Base-by-base conservation (phyloP, 2,329 filamentous ascomycete species). In the Tolypocladium ovalisporum region DNA sequence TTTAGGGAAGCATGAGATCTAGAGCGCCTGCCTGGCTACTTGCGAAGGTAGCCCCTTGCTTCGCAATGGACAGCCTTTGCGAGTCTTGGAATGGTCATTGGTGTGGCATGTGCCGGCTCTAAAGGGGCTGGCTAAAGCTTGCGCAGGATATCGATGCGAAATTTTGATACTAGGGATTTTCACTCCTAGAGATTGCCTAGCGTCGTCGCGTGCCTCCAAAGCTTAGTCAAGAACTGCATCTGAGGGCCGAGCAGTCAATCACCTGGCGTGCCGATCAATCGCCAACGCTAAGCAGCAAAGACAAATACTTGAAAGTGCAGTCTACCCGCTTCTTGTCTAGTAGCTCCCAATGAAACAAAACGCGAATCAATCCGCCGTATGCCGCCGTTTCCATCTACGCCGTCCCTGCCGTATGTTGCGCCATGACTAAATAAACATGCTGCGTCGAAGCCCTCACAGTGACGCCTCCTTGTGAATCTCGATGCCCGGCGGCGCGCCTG, bases 381-480 rank as follows among this genome's bases (percentile, higher is more conserved):
- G 44, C 44, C 9, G 44, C 27, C 44, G 12, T 32, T 19, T 32
- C 44, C 44, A 8, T 49, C 27, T 49, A 4, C 37, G 52, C 36
- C 37, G 35, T 54, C 52, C 19, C 15, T 32, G 36, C 36, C 27
- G 22, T 39, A 7, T 9, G 9, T 39, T 40, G 36, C 44, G 44
- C 9, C 27, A 10, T 32, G 44, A 24, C 22, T 39, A 39, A 22
- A 39, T 10, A 12, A 1, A 36, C 36, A n/a, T n/a, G n/a, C 35
- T 15, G 6, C 34, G 17, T 32, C 24, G 27, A 17, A 8, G 36
- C 36, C 22, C 13, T 58, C 37, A 69, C 36, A 69, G 60, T 0
- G 68, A 62, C 40, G 61, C 61, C 60, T 80, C 77, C 65, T 80
- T 80, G 64, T 81, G 78, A 61, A 81, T 80, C 64, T 81, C 79